Evolutionary conservation across 2,329 filamentous ascomycete species (phyloP), one percentile per base, ranked within the genome.

Genomic region (Didymella pinodella): DNA sequence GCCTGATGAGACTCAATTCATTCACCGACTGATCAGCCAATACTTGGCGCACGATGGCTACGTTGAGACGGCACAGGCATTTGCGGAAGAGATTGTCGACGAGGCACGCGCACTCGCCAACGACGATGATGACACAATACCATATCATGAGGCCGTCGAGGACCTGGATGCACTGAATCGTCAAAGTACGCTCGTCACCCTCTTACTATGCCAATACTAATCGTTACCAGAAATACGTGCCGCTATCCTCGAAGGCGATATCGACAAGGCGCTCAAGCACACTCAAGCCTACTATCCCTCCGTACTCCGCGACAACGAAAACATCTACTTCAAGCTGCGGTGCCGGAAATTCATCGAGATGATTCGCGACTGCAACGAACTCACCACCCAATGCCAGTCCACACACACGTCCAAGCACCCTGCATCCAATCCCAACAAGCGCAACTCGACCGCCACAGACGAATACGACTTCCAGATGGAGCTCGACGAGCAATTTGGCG

Each of bases 271-370:
- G 0, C 83, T 98, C n/a, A 90, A 93, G 75, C 85, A 89, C 68
- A 96, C 91, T 3, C 86, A 88, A 48, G 82, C 83, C 12, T 91
- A 88, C 71, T 99, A 97, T 69, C 90, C 92, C 5, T 84, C 85
- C 25, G 92, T 98, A 1, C 84, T 99, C 18, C 83, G 86, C 46
- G 86, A 91, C 22, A 92, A 97, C 70, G 87, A 91, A 54, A 87
- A 92, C 53, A 92, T 97, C 16, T 88, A 93, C 73, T 98, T 99
- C 78, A 90, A 89, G 57, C 82, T 99, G 48, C 87, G 90, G 65
- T 97, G 93, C 73, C 88, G 93, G 60, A 96, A 95, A 74, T 97
- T 98, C 75, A 89, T 98, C 61, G 95, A 99, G 77, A 94, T 99
- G 89, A 69, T 77, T 25, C 63, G 75, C n/a, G 65, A 58, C 22